Conservation (phyloP, 2,329 filamentous ascomycete species). For the Trichoderma afroharzianum region DNA sequence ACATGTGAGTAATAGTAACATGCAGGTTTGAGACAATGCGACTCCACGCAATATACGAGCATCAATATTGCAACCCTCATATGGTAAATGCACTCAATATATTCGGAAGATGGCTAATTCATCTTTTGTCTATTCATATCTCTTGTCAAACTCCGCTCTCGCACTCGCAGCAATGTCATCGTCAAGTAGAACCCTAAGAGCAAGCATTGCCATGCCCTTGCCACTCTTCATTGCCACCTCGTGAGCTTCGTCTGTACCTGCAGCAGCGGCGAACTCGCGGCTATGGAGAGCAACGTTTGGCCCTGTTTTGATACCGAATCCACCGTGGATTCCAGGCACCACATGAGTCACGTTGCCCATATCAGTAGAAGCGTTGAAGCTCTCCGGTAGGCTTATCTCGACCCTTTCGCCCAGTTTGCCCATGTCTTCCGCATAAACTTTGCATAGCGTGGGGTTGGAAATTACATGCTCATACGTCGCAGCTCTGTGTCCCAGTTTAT, state of each 20-base stretch:
- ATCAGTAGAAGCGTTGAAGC: slow-evolving; percentile 42
- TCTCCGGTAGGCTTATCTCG: slow-evolving; percentile 33
- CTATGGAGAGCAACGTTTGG: slow-evolving; percentile 37
- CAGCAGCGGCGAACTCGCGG: slow-evolving; percentile 42
- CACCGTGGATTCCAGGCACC: slow-evolving; percentile 46
- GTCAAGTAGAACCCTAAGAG: slow-evolving; percentile 30
- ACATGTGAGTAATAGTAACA: background rate
- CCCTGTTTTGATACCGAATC: slow-evolving; percentile 41
- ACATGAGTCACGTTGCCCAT: slow-evolving; percentile 50
- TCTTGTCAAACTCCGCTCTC: slow-evolving; percentile 21
- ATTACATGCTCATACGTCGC: slow-evolving; percentile 44
- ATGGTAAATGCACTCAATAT: background rate
- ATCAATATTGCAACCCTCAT: background rate
- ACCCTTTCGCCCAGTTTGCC: slow-evolving; percentile 35
- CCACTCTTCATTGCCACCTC: slow-evolving; percentile 40
- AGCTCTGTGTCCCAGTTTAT: slow-evolving; percentile 22
- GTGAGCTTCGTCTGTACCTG: slow-evolving; percentile 39
- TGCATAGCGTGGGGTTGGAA: slow-evolving; percentile 43
- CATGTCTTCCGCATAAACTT: slow-evolving; percentile 44
- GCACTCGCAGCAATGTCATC: slow-evolving; percentile 21
- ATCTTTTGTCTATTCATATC: background rate
- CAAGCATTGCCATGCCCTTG: slow-evolving; percentile 43
- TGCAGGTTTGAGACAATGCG: background rate
- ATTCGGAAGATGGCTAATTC: background rate
- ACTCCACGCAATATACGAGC: background rate